A percentile compares a stretch with the other conserved stretches of the same genome.
Evolutionary conservation across 208 protist genomes (phyloP).

Genomic region (Acanthamoeba castellanii): DNA sequence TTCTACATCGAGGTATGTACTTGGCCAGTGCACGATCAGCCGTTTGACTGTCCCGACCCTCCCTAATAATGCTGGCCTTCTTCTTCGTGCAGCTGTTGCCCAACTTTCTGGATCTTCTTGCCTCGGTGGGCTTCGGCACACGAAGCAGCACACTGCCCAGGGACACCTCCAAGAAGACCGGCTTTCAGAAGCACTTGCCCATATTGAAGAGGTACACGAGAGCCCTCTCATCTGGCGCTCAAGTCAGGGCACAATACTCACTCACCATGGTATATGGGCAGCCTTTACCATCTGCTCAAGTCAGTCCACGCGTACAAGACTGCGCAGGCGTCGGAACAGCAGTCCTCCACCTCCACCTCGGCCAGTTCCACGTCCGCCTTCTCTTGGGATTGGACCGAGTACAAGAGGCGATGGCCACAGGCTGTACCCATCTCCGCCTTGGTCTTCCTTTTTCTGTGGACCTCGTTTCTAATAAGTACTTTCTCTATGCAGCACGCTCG

Average conservation of each 20-base stretch:
- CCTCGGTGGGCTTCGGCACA: slow-evolving; percentile 35
- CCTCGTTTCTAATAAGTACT: background rate
- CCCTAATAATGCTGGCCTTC: background rate
- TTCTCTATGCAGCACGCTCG: background rate
- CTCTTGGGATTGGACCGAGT: slow-evolving; percentile 46
- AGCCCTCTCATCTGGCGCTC: background rate
- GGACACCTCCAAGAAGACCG: slow-evolving; percentile 63
- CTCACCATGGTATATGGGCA: background rate
- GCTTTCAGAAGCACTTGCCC: slow-evolving; percentile 44
- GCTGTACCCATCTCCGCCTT: background rate
- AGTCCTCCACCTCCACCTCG: background rate
- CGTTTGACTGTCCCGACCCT: too few relatives aligned
- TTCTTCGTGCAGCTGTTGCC: background rate
- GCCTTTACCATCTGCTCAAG: slow-evolving; percentile 55
- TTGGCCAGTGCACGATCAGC: too few relatives aligned
- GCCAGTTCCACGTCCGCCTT: background rate
- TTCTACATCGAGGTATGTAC: slow-evolving; percentile 45
- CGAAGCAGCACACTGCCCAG: slow-evolving; percentile 44
- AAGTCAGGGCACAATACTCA: background rate
- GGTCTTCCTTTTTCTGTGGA: background rate
- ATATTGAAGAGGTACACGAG: slow-evolving; percentile 6
- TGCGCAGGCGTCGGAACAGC: background rate
- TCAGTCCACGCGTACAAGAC: slow-evolving; percentile 18
- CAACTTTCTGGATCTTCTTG: slow-evolving; percentile 48
- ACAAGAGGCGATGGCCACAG: slow-evolving; percentile 38